phyloP scores from a whole-genome alignment of 202 grass and related monocot genomes.

The Saccharum hybrid region DNA sequence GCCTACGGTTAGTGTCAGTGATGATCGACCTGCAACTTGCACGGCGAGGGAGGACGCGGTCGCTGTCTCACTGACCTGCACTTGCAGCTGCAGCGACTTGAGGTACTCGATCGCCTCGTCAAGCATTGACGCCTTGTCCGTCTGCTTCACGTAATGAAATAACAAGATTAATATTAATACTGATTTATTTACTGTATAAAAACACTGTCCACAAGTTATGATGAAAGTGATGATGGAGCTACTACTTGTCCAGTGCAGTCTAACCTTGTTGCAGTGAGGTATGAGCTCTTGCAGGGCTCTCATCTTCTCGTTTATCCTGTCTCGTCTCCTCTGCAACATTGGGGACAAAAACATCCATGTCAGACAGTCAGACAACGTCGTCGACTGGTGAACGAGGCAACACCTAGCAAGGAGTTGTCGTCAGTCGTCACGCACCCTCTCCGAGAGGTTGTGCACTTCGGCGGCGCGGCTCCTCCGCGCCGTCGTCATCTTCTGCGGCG shows the following conservation, averaged over 20 bases:
- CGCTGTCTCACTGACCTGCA: conserved; percentile 60
- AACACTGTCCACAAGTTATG: no score
- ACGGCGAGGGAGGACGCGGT: not conserved
- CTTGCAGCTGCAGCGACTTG: conserved; percentile 89
- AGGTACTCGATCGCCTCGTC: conserved; percentile 98
- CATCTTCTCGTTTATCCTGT: conserved; percentile 99
- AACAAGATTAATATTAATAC: not conserved
- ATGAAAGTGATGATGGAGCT: not conserved
- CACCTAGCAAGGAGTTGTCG: not conserved
- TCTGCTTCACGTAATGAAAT: conserved; percentile 38
- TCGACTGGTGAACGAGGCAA: not conserved
- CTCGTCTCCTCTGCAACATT: conserved; percentile 83
- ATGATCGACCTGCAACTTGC: not conserved
- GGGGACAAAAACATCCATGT: not conserved
- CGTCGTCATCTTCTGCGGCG: conserved; percentile 46
- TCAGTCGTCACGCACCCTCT: conserved; percentile 57
- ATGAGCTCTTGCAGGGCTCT: conserved; percentile 94
- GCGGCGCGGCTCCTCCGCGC: conserved; percentile 83
- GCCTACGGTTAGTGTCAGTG: not conserved
- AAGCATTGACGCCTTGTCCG: conserved; percentile 98
- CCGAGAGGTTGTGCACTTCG: conserved; percentile 97
- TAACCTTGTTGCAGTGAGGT: conserved; percentile 97
- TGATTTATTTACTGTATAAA: not conserved
- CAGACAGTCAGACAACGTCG: not conserved
- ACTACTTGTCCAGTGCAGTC: not conserved